phyloP scores from a whole-genome alignment of 2,329 filamentous ascomycete genomes.

The Chalaropsis ovoidea region DNA sequence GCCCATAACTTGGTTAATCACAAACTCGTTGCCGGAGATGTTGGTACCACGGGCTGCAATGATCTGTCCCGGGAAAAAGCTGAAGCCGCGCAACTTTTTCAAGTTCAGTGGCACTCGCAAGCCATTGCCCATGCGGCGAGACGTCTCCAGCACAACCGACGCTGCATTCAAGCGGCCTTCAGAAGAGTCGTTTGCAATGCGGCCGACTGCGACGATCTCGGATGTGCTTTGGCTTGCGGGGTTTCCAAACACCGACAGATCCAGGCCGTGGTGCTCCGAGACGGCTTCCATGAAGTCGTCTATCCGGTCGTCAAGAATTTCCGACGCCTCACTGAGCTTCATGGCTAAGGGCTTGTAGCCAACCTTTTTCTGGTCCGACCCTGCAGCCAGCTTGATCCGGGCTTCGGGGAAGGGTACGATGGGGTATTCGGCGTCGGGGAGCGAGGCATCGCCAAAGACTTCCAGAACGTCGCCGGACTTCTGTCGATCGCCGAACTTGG shows the following conservation, averaged over 20 bases:
- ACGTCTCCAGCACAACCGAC: slow-evolving; percentile 80
- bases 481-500: slow-evolving; percentile 62
- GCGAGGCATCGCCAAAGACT: slow-evolving; percentile 53
- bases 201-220: slow-evolving; percentile 80
- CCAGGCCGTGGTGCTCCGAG: slow-evolving; percentile 62
- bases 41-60: slow-evolving; percentile 82
- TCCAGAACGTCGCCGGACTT: slow-evolving; percentile 77
- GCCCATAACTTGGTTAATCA: slow-evolving; percentile 64
- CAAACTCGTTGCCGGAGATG: slow-evolving; percentile 71
- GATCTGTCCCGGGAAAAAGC: slow-evolving; percentile 91
- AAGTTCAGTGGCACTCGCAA: slow-evolving; percentile 71
- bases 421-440: slow-evolving; percentile 57
- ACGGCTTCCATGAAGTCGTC: slow-evolving; percentile 73
- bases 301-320: slow-evolving; percentile 89
- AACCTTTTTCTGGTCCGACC: slow-evolving; percentile 83
- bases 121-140: slow-evolving; percentile 71
- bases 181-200: slow-evolving; percentile 78
- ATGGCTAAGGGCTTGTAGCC: slow-evolving; percentile 87
- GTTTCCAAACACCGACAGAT: slow-evolving; percentile 75
- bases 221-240: slow-evolving; percentile 74
- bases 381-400: slow-evolving; percentile 73
- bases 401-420: slow-evolving; percentile 62
- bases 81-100: slow-evolving; percentile 55
- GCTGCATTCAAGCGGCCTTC: slow-evolving; percentile 79
- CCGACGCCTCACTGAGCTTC: slow-evolving; percentile 85